Base-by-base conservation (phyloP, 345 rosid genomes). In the Reutealis trisperma region DNA sequence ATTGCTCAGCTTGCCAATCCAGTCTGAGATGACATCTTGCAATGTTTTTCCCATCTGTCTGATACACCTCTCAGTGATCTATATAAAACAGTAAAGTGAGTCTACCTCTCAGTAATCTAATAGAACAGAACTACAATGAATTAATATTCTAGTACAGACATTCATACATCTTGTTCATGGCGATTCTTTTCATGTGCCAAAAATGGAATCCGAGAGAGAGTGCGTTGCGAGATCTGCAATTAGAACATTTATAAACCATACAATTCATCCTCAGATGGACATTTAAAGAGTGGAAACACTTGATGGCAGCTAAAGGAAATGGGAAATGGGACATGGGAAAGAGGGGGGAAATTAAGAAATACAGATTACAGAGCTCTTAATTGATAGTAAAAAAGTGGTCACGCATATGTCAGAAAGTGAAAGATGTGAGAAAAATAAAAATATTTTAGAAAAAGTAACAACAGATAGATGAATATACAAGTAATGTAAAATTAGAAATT, bases 41-140 rank as follows among this genome's bases (percentile, higher is more conserved):
- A 93, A 79, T 14, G 92, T 85, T 80, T 79, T 88, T 24, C 94
- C 97, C 78, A 85, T 86, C 80, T 86, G 83, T 76, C 73, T 60
- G 66, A 93, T 87, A 83, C 94, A 92, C 69, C 89, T 92, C 79
- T 89, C 91, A 7, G 99, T 96, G 71, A 93, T 86, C 97, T 92
- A 77, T 25, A 60, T 51, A 83, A 76, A 82, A 79, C 45, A 67
- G 25, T 58, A 63, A 21, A 15, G 16, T 16, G 15, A 49, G 41
- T 57, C 21, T 30, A 57, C 16, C 21, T 47, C 51, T 8, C 13
- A 47, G 14, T 10, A 15, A 41, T 42, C 55, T 58, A 79, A 76
- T 7, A 62, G 37, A 9, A 55, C 24, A 54, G 59, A 14, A 55
- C 1, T 74, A 21, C 19, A 27, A 64, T 10, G 21, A 25, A 59